Base-by-base conservation (phyloP, 169 alveolate species). In the Miamiensis avidus region DNA sequence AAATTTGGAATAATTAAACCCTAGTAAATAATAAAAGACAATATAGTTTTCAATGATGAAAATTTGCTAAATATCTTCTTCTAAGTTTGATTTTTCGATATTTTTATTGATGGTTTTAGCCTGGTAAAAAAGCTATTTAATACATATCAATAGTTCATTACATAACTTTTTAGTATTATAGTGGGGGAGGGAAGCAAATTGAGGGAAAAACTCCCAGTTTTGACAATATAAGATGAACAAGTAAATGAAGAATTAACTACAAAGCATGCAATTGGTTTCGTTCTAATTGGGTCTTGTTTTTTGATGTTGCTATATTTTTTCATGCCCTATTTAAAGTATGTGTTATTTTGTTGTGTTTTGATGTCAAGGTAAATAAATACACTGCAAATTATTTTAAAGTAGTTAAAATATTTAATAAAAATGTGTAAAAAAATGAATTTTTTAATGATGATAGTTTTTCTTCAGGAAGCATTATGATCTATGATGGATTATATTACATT, bases 201-300 rank as follows among this genome's bases (percentile, higher is more conserved):
- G 20, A 49, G 69, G 20, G 69, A 49, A 49, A 49, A 49, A 49
- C 20, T 49, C 20, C 69, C 69, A 49, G 26, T 49, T 49, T 11
- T 11, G 20, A 11, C 20, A 49, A 49, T 11, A 49, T 49, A 79
- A 29, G 76, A 79, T 16, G 65, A 79, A 49, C 76, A 79, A 65
- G 28, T 34, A 79, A 79, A 30, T n/a, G 27, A 79, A 64, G 84
- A 79, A 79, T 64, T 79, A 15, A 34, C 84, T n/a, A 79, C 34
- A 28, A 49, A 29, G 15, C 84, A 79, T 65, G 84, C 84, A 34
- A 0, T 79, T 25, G 31, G 32, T 26, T 79, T 79, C 49, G 31
- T 79, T 49, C 28, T 79, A 64, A 72, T 34, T 34, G 84, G 84
- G 69, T 49, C 69, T 4, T 4, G 69, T 11, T 49, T 49, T 49